Evolutionary conservation across 139 green algal species (phyloP).

Genomic region (Micromonas commoda): DNA sequence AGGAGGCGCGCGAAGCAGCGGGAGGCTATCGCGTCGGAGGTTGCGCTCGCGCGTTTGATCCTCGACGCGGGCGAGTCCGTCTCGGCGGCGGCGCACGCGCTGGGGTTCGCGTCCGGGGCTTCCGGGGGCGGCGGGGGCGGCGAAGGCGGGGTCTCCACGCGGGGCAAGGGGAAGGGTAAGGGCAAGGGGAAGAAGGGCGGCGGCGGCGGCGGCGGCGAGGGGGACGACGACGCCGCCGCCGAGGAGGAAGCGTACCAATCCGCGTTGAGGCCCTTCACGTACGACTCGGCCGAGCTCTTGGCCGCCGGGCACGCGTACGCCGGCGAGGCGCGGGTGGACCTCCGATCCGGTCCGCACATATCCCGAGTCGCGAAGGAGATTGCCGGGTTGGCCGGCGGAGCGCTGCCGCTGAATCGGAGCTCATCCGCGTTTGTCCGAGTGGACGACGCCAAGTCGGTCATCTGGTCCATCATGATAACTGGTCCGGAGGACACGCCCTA

Average conservation of each 20-base stretch:
- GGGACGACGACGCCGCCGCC: not conserved
- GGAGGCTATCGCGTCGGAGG: no score
- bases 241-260: not conserved
- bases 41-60: no score
- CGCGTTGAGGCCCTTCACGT: not conserved
- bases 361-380: not conserved
- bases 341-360: not conserved
- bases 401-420: not conserved
- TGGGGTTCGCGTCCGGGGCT: no score
- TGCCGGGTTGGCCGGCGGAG: not conserved
- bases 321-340: not conserved
- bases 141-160: not conserved
- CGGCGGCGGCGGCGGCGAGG: not conserved
- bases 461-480: not conserved
- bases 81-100: no score
- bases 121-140: not conserved
- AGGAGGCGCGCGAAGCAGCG: no score
- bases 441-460: not conserved
- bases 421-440: slow-evolving; percentile 16
- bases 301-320: not conserved
- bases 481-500: slow-evolving; percentile 7
- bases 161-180: not conserved
- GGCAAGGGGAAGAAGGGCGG: not conserved
- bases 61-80: no score
- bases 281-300: not conserved